Conservation (phyloP, 106 monocot genomes). For the Iris macrosiphon region DNA sequence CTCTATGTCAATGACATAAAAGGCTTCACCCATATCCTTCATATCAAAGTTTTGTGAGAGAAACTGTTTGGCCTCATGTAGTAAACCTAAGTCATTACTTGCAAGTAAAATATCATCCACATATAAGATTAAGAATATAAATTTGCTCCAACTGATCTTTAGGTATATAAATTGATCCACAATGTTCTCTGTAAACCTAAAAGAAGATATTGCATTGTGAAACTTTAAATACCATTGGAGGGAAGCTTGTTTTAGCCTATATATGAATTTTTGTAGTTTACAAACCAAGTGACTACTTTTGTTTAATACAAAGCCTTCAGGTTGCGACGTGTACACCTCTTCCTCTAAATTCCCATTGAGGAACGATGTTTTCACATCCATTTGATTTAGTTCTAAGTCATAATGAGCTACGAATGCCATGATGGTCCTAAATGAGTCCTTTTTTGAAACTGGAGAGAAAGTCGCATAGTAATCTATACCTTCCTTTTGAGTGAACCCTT, state of each 20-base stretch:
- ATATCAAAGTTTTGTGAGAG: no score
- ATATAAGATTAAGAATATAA: no score
- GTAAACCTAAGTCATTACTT: no score
- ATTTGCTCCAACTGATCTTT: no score
- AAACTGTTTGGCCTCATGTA: no score
- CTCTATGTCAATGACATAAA: no score
- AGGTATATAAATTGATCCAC: slow-evolving; percentile 13
- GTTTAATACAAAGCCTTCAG: not conserved
- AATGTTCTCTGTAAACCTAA: slow-evolving; percentile 6
- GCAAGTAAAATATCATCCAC: no score
- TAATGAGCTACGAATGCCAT: slow-evolving; percentile 12
- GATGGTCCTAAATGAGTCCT: slow-evolving; percentile 11
- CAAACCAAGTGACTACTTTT: slow-evolving; percentile 1
- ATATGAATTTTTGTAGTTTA: slow-evolving; percentile 18
- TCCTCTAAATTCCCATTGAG: slow-evolving; percentile 7
- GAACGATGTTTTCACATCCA: slow-evolving; percentile 16
- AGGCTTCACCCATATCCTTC: no score
- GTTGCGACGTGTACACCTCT: slow-evolving; percentile 9
- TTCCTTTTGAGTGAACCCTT: slow-evolving; percentile 22
- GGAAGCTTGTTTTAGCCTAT: slow-evolving; percentile 14
- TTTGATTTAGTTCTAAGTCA: slow-evolving; percentile 16
- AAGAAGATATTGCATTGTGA: slow-evolving; percentile 8
- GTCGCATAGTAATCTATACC: slow-evolving; percentile 15
- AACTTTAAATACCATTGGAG: slow-evolving; percentile 16
- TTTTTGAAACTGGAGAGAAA: slow-evolving; percentile 14